These are phyloP conservation scores for Gymnopilus dilepis DNA, from an alignment of 768 basidiomycete genomes.

Conservation along the genomic window DNA sequence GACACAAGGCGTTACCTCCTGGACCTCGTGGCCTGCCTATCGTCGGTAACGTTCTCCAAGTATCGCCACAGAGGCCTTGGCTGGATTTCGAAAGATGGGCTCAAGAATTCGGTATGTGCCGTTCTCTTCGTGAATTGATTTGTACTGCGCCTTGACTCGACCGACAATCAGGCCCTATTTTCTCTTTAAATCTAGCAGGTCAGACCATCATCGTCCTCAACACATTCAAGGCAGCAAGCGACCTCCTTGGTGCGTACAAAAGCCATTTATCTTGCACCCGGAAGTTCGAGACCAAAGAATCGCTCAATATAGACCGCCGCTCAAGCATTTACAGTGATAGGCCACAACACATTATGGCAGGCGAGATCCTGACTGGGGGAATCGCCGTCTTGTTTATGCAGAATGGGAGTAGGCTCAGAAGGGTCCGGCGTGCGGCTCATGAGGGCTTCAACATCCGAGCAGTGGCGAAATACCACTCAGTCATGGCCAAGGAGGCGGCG, in stretches of 20 bases:
- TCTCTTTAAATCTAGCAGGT: slow-evolving; percentile 64
- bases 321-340: slow-evolving; percentile 9
- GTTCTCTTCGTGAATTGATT: slow-evolving; percentile 39
- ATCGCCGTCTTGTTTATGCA: neutral
- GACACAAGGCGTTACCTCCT: slow-evolving; percentile 48
- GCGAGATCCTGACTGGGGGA: slow-evolving; percentile 9
- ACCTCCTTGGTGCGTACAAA: neutral
- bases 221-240: slow-evolving; percentile 1
- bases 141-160: slow-evolving; percentile 55
- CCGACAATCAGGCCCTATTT: slow-evolving; percentile 52
- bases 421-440: neutral
- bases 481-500: neutral
- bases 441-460: slow-evolving; percentile 3
- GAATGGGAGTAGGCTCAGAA: neutral
- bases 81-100: slow-evolving; percentile 62
- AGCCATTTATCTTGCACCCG: no score
- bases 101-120: slow-evolving; percentile 56
- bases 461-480: neutral
- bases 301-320: neutral
- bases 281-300: no score
- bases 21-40: slow-evolving; percentile 69
- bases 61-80: slow-evolving; percentile 65
- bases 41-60: slow-evolving; percentile 65
- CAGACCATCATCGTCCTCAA: slow-evolving; percentile 5
- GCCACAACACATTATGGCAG: neutral